Conservation (phyloP, 2,329 filamentous ascomycete species). For the Penicillium corylophilum region DNA sequence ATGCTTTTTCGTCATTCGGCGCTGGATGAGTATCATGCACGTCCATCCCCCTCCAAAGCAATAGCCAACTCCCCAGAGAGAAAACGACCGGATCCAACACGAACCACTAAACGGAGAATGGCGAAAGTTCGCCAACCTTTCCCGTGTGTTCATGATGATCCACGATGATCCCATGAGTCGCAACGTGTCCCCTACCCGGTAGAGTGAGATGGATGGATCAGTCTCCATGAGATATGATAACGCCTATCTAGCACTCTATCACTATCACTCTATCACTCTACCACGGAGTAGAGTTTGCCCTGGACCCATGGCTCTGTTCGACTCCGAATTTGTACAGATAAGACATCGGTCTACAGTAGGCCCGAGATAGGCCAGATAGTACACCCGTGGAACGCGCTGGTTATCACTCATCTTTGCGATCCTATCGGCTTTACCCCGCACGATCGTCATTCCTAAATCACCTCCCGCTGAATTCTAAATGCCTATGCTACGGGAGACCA, state of each 20-base stretch:
- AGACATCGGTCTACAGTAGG: not conserved
- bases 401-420: constrained; percentile 12
- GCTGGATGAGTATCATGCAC: not conserved
- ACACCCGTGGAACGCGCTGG: not conserved
- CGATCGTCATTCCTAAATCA: constrained; percentile 21
- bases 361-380: not conserved
- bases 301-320: not conserved
- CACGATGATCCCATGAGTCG: constrained; percentile 7
- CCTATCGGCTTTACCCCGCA: constrained; percentile 22
- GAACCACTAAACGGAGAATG: not conserved
- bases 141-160: constrained; percentile 1
- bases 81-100: not conserved
- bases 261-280: not conserved
- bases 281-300: not conserved
- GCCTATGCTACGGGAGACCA: constrained; percentile 2
- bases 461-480: constrained; percentile 5
- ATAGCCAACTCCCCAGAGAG: not conserved
- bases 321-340: not conserved
- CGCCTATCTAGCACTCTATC: not conserved
- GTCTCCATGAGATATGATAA: not conserved
- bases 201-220: constrained; percentile 1
- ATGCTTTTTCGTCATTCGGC: not conserved
- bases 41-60: not conserved
- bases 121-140: not conserved
- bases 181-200: constrained; percentile 13